Conservation (phyloP, 306 rosid species). For the Acmispon strigosus region DNA sequence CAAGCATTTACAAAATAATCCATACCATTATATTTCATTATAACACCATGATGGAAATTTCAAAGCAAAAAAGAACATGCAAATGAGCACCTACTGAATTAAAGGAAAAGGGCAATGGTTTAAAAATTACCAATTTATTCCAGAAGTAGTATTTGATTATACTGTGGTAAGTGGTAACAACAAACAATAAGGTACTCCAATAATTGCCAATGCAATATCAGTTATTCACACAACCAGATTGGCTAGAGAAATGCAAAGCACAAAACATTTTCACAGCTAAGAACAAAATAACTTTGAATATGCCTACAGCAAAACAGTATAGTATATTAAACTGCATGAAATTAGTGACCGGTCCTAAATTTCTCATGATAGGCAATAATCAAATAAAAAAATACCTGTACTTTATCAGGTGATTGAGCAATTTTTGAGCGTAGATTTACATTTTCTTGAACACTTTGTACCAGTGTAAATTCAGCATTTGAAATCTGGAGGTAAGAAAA, state of each 20-base stretch:
- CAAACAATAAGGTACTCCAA: neutral
- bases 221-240: neutral
- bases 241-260: neutral
- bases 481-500: constrained; percentile 50
- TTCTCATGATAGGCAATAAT: neutral
- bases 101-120: neutral
- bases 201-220: neutral
- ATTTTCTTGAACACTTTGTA: constrained; percentile 73
- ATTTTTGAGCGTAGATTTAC: constrained; percentile 70
- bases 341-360: neutral
- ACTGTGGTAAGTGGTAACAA: neutral
- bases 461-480: constrained; percentile 57
- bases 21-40: neutral
- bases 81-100: neutral
- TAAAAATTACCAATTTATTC: neutral
- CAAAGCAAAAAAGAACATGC: neutral
- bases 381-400: constrained; percentile 49
- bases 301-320: neutral
- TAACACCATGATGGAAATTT: neutral
- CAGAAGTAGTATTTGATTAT: neutral
- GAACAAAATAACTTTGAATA: neutral
- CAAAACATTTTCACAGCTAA: neutral
- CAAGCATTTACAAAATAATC: neutral
- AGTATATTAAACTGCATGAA: neutral
- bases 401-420: constrained; percentile 85